Evolutionary conservation across 2,329 filamentous ascomycete genomes (phyloP), one percentile per base, ranked within the genome.

Genomic region (Ceratocystis harringtonii): DNA sequence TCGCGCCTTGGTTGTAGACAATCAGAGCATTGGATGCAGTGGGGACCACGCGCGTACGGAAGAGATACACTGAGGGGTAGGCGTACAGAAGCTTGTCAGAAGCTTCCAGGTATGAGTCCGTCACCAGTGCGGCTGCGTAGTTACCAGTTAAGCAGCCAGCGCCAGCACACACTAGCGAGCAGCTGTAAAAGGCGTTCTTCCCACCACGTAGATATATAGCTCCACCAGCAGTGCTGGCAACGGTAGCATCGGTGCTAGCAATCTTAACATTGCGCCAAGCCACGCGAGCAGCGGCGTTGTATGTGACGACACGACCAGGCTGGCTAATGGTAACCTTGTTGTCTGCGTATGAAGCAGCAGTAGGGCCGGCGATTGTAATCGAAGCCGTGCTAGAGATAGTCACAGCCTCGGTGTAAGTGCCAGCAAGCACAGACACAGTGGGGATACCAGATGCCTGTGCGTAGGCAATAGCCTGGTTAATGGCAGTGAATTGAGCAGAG

Each of bases 21-120:
- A 64, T 17, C 28, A 28, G 25, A 2, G 5, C 76, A 25, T 71
- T 73, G 17, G 69, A 71, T 2, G 70, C 69, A 0, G 76, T 74
- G 0, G 76, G 73, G 0, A 75, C 74, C 62, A 80, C 75, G 0
- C 74, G 77, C 0, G 78, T 76, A 8, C 73, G 73, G 66, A 75
- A 79, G 0, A 80, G 68, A 65, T 79, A 79, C 0, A 77, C 66
- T 10, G 74, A 75, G 0, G 74, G 73, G 10, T 73, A 75, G 44
- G 74, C 73, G 66, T 75, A 76, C 62, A 80, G 73, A 1, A 77
- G 68, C 68, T 78, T 78, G 61, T 77, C 75, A 5, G 72, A 68
- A 1, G 75, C 77, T 66, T 79, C 76, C 7, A 80, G 72, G 65
- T 78, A 78, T 0, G 76, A 78, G 68, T 78, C 74, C 7, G 76